Evolutionary conservation across 1,139 yeast genomes (phyloP).

Genomic region (Chernovozyma aurita): DNA sequence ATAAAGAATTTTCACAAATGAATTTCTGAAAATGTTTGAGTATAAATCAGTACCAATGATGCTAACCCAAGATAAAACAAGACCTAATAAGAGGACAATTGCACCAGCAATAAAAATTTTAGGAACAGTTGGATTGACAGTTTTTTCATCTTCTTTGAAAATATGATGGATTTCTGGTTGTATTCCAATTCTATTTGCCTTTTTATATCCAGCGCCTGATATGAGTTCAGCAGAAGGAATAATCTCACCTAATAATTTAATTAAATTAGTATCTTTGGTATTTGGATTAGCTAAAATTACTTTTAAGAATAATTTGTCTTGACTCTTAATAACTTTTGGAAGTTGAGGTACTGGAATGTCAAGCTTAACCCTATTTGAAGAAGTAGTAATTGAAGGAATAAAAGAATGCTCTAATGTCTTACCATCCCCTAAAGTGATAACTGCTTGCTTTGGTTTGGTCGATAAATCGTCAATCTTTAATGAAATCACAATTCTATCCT

Average conservation of each 20-base stretch:
- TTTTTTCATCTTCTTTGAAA: constrained; percentile 54
- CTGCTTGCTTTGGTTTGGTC: constrained; percentile 23
- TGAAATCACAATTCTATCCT: constrained; percentile 28
- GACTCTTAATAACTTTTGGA: constrained; percentile 35
- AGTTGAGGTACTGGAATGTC: constrained; percentile 28
- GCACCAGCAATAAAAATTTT: constrained; percentile 46
- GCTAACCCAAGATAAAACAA: constrained; percentile 46
- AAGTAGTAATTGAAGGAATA: constrained; percentile 20
- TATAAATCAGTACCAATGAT: constrained; percentile 44
- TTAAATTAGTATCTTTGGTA: constrained; percentile 17
- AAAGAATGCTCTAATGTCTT: constrained; percentile 22
- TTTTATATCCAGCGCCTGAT: constrained; percentile 18
- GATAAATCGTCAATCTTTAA: constrained; percentile 18
- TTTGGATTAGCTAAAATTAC: constrained; percentile 30
- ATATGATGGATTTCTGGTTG: constrained; percentile 68
- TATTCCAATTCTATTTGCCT: constrained; percentile 41
- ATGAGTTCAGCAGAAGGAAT: constrained; percentile 28
- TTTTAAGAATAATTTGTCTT: constrained; percentile 27
- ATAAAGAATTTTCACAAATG: constrained; percentile 24
- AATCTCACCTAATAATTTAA: constrained; percentile 28
- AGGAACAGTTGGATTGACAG: constrained; percentile 55
- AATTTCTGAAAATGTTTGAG: constrained; percentile 24
- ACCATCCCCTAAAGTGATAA: constrained; percentile 24
- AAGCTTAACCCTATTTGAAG: constrained; percentile 18
- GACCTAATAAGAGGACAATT: constrained; percentile 32